These are phyloP conservation scores for Cadophora gregata DNA, from an alignment of 2,329 filamentous ascomycete genomes.

Conservation along the genomic window DNA sequence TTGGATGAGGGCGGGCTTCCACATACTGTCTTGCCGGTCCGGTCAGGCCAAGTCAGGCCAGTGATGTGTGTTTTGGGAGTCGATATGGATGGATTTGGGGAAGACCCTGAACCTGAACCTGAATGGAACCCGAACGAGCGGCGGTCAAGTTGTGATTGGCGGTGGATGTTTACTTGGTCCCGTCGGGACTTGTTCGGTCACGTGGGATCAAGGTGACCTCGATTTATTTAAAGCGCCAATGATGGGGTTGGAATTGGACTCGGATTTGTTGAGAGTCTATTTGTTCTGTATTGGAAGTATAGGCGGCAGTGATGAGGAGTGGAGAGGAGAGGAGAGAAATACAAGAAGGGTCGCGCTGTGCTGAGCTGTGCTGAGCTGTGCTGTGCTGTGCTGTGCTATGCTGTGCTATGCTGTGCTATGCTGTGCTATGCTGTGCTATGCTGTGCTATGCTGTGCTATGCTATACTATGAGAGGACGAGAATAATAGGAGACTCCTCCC, in stretches of 20 bases:
- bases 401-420: neutral
- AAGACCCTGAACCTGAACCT: slow-evolving; percentile 2
- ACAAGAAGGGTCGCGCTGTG: no score
- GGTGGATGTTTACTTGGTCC: slow-evolving; percentile 15
- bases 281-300: no score
- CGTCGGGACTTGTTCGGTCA: neutral
- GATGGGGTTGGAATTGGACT: no score
- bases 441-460: neutral
- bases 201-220: no score
- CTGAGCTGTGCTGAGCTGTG: neutral
- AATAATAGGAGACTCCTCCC: no score
- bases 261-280: no score
- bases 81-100: neutral
- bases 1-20: neutral
- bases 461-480: no score
- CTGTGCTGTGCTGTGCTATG: neutral
- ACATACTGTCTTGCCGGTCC: neutral
- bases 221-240: no score
- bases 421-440: no score
- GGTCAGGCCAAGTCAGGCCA: neutral
- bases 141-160: slow-evolving; percentile 2
- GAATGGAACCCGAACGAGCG: no score
- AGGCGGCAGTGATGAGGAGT: no score
- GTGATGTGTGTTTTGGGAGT: neutral
- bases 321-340: no score